Conservation (phyloP, 140 eudicot species). For the Oenanthe javanica region DNA sequence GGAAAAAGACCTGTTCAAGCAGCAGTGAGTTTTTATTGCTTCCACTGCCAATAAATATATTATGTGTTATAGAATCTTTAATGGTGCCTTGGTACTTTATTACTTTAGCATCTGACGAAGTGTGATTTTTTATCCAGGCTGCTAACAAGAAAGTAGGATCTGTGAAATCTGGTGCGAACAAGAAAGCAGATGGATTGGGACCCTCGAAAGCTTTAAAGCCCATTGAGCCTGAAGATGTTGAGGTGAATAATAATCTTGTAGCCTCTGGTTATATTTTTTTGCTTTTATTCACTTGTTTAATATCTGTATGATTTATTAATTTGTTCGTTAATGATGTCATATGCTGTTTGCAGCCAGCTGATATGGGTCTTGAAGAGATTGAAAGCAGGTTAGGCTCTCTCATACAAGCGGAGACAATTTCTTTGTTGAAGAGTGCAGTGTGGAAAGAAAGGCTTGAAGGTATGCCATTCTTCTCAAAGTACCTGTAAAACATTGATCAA, state of each 20-base stretch:
- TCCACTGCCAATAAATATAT: neutral
- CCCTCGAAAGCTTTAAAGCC: constrained; percentile 50
- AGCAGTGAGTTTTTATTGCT: constrained; percentile 56
- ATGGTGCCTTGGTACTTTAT: neutral
- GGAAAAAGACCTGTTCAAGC: constrained; percentile 83
- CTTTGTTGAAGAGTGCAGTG: constrained; percentile 88
- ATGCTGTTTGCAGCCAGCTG: constrained; percentile 63
- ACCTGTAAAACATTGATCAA: neutral
- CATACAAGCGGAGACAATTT: constrained; percentile 56
- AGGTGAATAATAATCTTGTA: constrained; percentile 36
- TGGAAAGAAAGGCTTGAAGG: constrained; percentile 99
- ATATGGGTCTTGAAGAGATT: constrained; percentile 94
- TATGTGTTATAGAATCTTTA: constrained; percentile 4
- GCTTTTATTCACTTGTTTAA: neutral
- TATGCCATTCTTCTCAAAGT: constrained; percentile 16
- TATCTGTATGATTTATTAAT: neutral
- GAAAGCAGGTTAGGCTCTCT: constrained; percentile 84
- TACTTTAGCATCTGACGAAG: neutral
- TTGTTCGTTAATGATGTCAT: neutral
- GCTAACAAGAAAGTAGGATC: constrained; percentile 65
- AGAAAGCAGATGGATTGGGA: constrained; percentile 72
- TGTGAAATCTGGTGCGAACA: constrained; percentile 50
- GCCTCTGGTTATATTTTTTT: neutral
- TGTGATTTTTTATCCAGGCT: constrained; percentile 37
- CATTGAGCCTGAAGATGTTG: constrained; percentile 85